Evolutionary conservation across 1,139 yeast species (phyloP).

Genomic region (Spathaspora jeffriesii): DNA sequence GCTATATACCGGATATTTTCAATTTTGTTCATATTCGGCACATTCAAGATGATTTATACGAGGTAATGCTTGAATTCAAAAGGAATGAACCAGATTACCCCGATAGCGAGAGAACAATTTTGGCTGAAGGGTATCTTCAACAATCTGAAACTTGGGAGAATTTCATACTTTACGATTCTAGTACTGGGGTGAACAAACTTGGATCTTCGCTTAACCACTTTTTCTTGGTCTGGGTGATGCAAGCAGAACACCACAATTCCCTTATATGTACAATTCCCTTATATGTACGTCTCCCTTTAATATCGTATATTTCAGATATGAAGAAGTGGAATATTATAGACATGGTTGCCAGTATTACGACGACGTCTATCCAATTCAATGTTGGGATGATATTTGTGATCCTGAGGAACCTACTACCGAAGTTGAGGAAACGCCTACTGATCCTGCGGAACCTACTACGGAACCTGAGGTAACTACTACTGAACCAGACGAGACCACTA

Average conservation of each 20-base stretch:
- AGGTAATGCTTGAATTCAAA: conserved; percentile 1
- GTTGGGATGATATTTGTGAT: background rate
- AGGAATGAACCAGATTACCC: no score
- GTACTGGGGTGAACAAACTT: background rate
- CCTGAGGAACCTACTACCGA: background rate
- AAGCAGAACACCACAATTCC: no score
- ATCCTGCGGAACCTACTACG: background rate
- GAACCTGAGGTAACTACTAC: background rate
- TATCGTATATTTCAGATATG: background rate
- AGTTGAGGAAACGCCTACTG: background rate
- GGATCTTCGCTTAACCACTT: background rate
- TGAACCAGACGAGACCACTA: background rate
- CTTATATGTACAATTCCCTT: background rate
- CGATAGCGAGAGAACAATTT: no score
- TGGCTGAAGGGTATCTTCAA: no score
- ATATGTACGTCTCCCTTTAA: background rate
- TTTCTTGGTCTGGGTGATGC: background rate
- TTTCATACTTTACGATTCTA: background rate
- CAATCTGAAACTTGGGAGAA: no score
- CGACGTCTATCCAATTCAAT: background rate
- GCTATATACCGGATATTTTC: background rate
- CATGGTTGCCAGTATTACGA: background rate
- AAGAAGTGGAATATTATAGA: background rate
- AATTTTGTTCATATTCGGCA: background rate
- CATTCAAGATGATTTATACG: background rate